A percentile compares a stretch with the other conserved stretches of the same genome.
phyloP scores from a whole-genome alignment of 768 basidiomycete genomes.

The Mycena kentingensis region DNA sequence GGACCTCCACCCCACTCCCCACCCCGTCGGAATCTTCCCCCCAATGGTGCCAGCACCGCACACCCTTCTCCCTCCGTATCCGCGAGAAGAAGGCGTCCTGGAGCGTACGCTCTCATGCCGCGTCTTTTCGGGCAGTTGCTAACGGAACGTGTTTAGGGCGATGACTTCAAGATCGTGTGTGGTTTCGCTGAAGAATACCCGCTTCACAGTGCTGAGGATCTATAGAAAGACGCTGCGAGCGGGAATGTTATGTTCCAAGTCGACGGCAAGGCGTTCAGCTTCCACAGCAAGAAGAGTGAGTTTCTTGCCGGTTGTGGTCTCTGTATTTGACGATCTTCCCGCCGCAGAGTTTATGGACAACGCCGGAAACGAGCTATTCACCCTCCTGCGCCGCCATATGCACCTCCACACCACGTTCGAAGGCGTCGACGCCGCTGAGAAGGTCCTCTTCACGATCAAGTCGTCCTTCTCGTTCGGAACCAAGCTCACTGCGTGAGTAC shows the following conservation, averaged over 20 bases:
- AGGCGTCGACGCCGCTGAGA: conserved; percentile 2
- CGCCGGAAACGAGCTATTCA: conserved; percentile 3
- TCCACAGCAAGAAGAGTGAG: conserved; percentile 6
- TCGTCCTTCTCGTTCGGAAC: not conserved
- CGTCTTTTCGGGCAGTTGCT: too few relatives aligned
- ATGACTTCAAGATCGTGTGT: too few relatives aligned
- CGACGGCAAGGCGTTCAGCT: conserved; percentile 7
- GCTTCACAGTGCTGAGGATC: too few relatives aligned
- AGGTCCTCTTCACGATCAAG: conserved; percentile 5
- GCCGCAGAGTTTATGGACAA: conserved; percentile 4
- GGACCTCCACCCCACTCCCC: too few relatives aligned
- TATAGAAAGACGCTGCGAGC: too few relatives aligned
- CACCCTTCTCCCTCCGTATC: too few relatives aligned
- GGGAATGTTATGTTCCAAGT: conserved; percentile 3
- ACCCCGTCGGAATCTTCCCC: too few relatives aligned
- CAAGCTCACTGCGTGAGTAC: not conserved
- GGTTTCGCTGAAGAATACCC: too few relatives aligned
- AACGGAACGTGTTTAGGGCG: too few relatives aligned
- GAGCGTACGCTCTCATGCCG: too few relatives aligned
- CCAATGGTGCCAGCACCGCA: too few relatives aligned
- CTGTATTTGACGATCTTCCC: conserved; percentile 2
- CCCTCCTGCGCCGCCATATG: conserved; percentile 6
- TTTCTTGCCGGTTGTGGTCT: not conserved
- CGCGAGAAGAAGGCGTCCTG: too few relatives aligned
- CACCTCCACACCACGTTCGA: conserved; percentile 4